Base-by-base conservation (phyloP, 2,329 filamentous ascomycete species). In the Geosmithia flava region DNA sequence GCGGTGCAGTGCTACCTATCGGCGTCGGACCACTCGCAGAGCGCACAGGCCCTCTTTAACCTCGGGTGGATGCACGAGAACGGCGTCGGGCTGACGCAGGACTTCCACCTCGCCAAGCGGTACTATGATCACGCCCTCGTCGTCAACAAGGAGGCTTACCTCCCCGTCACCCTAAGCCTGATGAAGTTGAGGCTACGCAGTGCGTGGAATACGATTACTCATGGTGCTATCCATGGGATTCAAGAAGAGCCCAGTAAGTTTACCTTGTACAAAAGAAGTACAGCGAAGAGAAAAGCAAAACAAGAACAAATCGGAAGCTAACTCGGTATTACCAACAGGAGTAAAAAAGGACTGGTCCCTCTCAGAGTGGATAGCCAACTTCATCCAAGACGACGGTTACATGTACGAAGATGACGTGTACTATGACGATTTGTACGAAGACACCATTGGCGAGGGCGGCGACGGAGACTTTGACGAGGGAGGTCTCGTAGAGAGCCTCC, bases 11-110 rank as follows among this genome's bases (percentile, higher is more conserved):
- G 93, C 68, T 98, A 98, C 58, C 84, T 86, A 47, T 86, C 87
- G 3, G 93, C 93, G 1, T 90, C 90, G 0, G 93, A 98, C 60
- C 89, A 86, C 51, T 82, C 91, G 55, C 85, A 89, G 59, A 95
- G 88, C 56, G 93, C 91, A 2, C 94, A 98, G 66, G 93, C 94
- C 15, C 80, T 96, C 49, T 98, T 89, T 78, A 97, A 98, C 58
- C 72, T 98, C 15, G 94, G 93, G 5, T 98, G 93, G 93, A 97
- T 98, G 91, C 89, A 98, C 59, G 93, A 98, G 66, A 96, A 97
- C 59, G 93, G 93, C 7, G 75, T 97, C 46, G 88, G 90, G 2
- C 78, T 97, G 19, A 84, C 86, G 48, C 93, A 98, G 62, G 93
- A 98, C 61, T 98, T 94, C 62, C 93, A 98, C 60, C 80, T 98